Base-by-base conservation (phyloP, 2,329 filamentous ascomycete species). In the Sordariomycetes sp. region DNA sequence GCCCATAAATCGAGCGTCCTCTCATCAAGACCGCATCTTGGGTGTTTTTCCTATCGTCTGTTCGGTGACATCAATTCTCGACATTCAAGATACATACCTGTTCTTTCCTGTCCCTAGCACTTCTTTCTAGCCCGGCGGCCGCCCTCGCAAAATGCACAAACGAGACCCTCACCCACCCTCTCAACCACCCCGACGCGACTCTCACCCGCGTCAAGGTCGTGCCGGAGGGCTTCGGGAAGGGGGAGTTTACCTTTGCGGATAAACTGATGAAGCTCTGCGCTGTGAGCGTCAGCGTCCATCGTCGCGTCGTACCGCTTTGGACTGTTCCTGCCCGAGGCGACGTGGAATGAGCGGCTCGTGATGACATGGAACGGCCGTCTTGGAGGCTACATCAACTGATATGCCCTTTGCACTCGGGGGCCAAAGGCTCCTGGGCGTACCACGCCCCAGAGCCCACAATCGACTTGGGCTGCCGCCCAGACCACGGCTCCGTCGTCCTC, bases 371-470 rank as follows among this genome's bases (percentile, higher is more conserved):
- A 70, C 50, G 68, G 66, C 16, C 69, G 61, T 37, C 66, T 67
- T 53, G 65, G 60, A 1, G 70, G 70, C 18, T 67, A 66, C 24
- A 68, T 70, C 63, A 70, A 71, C 60, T 68, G 67, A 62, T 63
- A 63, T 25, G 61, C 3, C 3, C 14, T 16, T 43, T n/a, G 37
- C 18, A 61, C 51, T 63, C 64, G 61, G 62, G 59, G 37, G 54
- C 61, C 46, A 61, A 60, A 35, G 60, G 58, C 46, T 56, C 67
- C 32, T 73, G 74, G 57, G 74, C 74, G 11, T 74, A 74, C 58
- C 72, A 72, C 3, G 65, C 70, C 3, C 76, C 74, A 0, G 74
- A 77, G 61, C 75, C 72, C 1, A 75, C 75, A 7, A 75, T 77
- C 60, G 69, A 65, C 58, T 74, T 71, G 1, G 62, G 64, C 0